Base-by-base conservation (phyloP, 768 basidiomycete genomes). In the Suillus occidentalis region DNA sequence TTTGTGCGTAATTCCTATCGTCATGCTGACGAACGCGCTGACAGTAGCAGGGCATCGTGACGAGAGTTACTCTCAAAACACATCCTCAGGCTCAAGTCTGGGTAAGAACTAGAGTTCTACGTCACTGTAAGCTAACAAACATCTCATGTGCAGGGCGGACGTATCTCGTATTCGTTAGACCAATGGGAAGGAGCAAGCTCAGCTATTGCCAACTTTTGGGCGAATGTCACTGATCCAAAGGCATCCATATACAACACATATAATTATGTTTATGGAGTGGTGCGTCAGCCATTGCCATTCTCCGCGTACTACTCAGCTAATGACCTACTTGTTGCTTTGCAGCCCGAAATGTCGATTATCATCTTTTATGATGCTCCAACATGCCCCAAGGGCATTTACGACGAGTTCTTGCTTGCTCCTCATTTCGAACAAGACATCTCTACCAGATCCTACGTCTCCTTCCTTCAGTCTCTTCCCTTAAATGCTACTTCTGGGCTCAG, bases 281-380 rank as follows among this genome's bases (percentile, higher is more conserved):
- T 65, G 22, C 62, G 43, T 55, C 3, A 34, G 18, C 36, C 25
- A 18, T 57, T 37, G 7, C 2, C n/a, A 16, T 58, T 22, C 14
- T 22, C 20, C 18, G 57, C 4, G 36, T 65, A 1, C 40, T 65
- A 64, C 60, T 63, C 56, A 43, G 64, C 47, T 57, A 58, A 39
- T 77, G 71, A 64, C 70, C 76, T 12, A 53, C 82, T 8, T 12
- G 45, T 45, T 22, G 25, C 45, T 2, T 45, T 63, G 2, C 49
- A 69, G 72, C 58, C 63, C 22, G 47, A 63, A 50, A 50, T 59
- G 39, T 76, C 72, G 63, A 18, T 68, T 77, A 14, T 85, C 4
- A 60, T 89, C 28, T 90, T 89, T 73, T 89, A 90, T 67, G 84
- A 89, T 68, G 83, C 67, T 0, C 87, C 75, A 47, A 61, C 65